Percentiles rank a stretch among this genome's conserved stretches.
phyloP scores from a whole-genome alignment of 2,329 filamentous ascomycete genomes.

The Colletotrichum horii region DNA sequence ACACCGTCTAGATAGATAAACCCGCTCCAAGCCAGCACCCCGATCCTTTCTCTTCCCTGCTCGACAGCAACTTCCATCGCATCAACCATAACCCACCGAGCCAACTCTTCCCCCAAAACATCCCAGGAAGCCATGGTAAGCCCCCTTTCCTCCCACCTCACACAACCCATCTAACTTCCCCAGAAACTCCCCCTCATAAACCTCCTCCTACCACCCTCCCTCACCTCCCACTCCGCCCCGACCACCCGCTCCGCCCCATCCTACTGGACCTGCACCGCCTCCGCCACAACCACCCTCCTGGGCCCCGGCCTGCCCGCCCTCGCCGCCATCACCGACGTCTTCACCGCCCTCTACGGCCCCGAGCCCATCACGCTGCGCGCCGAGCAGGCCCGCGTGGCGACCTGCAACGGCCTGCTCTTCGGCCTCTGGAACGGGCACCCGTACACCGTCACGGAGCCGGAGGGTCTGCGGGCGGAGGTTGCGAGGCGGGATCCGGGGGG shows the following conservation, averaged over 20 bases:
- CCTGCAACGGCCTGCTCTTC: slow-evolving; percentile 3
- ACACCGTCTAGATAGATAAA: neutral
- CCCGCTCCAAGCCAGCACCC: neutral
- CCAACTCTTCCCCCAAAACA: neutral
- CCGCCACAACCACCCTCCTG: neutral
- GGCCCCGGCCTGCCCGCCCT: neutral
- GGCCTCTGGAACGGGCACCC: slow-evolving; percentile 11
- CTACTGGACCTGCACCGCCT: neutral
- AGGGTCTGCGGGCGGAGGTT: neutral
- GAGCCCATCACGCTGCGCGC: neutral
- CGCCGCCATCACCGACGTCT: neutral
- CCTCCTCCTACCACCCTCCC: neutral
- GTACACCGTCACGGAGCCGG: neutral
- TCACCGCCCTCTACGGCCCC: neutral
- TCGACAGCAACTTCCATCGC: too few relatives aligned
- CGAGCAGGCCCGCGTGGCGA: neutral
- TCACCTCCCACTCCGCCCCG: neutral
- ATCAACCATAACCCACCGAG: neutral
- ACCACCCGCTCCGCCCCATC: neutral
- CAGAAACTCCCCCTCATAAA: neutral
- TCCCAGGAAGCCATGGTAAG: neutral
- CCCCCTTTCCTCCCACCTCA: neutral
- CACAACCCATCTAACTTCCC: neutral
- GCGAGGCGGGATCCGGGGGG: neutral
- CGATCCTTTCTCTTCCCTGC: neutral